Conservation (phyloP, 768 basidiomycete species). For the Crucibulum laeve region DNA sequence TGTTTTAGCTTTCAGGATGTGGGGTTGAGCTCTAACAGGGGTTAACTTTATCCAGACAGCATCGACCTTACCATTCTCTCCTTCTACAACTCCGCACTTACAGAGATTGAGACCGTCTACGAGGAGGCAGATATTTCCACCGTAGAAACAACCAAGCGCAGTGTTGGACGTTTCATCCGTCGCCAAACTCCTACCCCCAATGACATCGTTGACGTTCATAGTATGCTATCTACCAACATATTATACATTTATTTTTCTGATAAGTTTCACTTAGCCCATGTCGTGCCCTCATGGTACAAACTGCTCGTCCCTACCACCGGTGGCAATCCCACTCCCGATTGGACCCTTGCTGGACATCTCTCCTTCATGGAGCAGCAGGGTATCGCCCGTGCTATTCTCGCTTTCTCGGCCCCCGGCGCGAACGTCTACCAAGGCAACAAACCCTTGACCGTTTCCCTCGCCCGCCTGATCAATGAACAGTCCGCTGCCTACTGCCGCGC, state of each 20-base stretch:
- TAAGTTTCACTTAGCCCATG: slow-evolving; percentile 16
- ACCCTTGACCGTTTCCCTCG: slow-evolving; percentile 23
- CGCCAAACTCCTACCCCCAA: slow-evolving; percentile 13
- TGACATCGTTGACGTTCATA: slow-evolving; percentile 25
- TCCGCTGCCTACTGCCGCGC: slow-evolving; percentile 25
- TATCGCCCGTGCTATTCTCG: slow-evolving; percentile 22
- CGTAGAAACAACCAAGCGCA: slow-evolving; percentile 3
- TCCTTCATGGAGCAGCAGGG: slow-evolving; percentile 27
- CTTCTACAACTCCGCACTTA: slow-evolving; percentile 16
- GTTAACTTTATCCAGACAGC: slow-evolving; percentile 14
- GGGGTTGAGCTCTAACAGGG: neutral
- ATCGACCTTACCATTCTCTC: slow-evolving; percentile 24
- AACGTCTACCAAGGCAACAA: slow-evolving; percentile 24
- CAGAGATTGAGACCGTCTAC: slow-evolving; percentile 18
- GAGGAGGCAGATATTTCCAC: slow-evolving; percentile 4
- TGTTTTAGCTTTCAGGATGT: neutral
- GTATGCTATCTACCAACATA: slow-evolving; percentile 10
- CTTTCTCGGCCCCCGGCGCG: slow-evolving; percentile 27
- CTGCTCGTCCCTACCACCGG: slow-evolving; percentile 20
- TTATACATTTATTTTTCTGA: neutral
- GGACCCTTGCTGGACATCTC: slow-evolving; percentile 21
- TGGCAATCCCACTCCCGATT: slow-evolving; percentile 24
- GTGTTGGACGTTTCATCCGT: slow-evolving; percentile 6
- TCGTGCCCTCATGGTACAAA: slow-evolving; percentile 27
- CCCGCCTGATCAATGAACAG: slow-evolving; percentile 31